Evolutionary conservation across 192 early-diverging fungal genomes (phyloP).

Genomic region (Umbelopsis vinacea): DNA sequence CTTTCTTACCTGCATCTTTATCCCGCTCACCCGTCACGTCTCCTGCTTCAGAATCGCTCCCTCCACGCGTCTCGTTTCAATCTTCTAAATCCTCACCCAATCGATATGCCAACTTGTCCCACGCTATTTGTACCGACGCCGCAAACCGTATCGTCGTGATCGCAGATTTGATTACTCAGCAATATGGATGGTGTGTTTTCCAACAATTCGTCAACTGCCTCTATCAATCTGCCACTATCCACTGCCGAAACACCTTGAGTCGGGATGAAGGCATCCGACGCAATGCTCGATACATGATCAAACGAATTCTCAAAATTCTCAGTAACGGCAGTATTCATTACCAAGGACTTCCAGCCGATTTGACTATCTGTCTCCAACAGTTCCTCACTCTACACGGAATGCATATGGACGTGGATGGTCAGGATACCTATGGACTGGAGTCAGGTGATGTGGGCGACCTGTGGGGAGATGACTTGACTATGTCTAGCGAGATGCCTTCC

Average conservation of each 20-base stretch:
- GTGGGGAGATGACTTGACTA: slow-evolving; percentile 3
- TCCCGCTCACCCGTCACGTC: background rate
- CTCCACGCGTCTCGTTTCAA: background rate
- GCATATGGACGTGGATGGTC: background rate
- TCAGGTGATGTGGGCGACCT: slow-evolving; percentile 4
- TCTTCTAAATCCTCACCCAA: background rate
- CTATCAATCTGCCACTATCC: slow-evolving; percentile 42
- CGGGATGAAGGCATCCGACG: background rate
- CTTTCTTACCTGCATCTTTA: slow-evolving; percentile 24
- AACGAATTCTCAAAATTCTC: slow-evolving; percentile 34
- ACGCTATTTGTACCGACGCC: slow-evolving; percentile 36
- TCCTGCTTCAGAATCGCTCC: background rate
- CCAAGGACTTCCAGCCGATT: slow-evolving; percentile 35
- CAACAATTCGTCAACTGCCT: slow-evolving; percentile 42
- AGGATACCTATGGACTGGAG: background rate
- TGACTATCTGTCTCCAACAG: slow-evolving; percentile 33
- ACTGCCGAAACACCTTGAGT: slow-evolving; percentile 31
- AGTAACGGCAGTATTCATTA: slow-evolving; percentile 28
- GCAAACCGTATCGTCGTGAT: slow-evolving; percentile 34
- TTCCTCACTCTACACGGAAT: slow-evolving; percentile 31
- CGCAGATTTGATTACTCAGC: slow-evolving; percentile 29
- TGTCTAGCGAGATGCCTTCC: slow-evolving; percentile 13
- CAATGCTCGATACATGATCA: slow-evolving; percentile 27
- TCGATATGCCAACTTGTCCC: slow-evolving; percentile 25
- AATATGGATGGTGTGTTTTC: slow-evolving; percentile 41